Base-by-base conservation (phyloP, 2,329 filamentous ascomycete genomes). In the Fulvia fulva region DNA sequence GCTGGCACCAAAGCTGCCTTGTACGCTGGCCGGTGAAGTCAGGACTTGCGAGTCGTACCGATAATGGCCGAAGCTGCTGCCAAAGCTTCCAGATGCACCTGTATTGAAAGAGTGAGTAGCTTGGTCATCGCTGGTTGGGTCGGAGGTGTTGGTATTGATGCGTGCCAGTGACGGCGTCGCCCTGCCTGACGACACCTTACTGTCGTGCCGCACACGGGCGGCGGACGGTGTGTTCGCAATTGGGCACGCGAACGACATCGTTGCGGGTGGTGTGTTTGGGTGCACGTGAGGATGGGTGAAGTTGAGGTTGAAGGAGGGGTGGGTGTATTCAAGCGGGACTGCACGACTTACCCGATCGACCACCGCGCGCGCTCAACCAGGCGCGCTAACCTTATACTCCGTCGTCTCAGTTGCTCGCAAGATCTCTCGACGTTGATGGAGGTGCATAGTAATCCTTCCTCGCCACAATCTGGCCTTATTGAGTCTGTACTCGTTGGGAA, bases 231-330 rank as follows among this genome's bases (percentile, higher is more conserved):
- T 30, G 37, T 28, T 46, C 52, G 52, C 37, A 2, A 23, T 41
- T 12, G 21, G 41, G 21, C 41, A 54, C 12, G 52, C 30, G 14
- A 46, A 46, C 52, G 52, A 54, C 37, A 45, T 54, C 14, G 52
- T 28, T 19, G 37, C 16, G 52, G 41, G 44, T 12, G 25, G 37
- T 50, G 12, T 30, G 41, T 54, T 41, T 54, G n/a, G 23, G 19
- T 19, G 32, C n/a, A 19, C n/a, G n/a, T n/a, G 16, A 28, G 22
- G 21, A 26, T 25, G 23, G 43, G 52, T 44, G 41, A 54, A 54
- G 52, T 30, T 44, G 41, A 54, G 47, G 52, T 30, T 9, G 26
- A 43, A 46, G 37, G 22, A 23, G 41, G 52, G 14, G 26, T 34
- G 23, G 25, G 23, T 25, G 12, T 9, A n/a, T 26, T n/a, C 9